A percentile compares a stretch with the other conserved stretches of the same genome.
Evolutionary conservation across 441 rosid species (phyloP).

Genomic region (Euphorbia celastroides): DNA sequence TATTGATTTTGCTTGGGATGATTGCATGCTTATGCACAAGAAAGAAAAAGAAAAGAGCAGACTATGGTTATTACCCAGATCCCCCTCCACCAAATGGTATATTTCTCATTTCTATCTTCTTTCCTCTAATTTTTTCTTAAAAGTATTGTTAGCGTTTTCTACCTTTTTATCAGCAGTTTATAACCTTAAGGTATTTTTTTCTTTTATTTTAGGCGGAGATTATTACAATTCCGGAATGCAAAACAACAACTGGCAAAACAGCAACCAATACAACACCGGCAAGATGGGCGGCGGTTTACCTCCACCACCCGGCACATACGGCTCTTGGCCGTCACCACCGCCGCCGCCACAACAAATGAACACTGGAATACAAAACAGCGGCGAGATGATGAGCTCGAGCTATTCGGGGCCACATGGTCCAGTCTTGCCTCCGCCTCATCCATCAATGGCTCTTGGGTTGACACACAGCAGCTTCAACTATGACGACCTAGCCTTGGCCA

Average conservation of each 20-base stretch:
- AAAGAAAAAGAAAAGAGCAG: constrained; percentile 43
- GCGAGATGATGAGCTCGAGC: constrained; percentile 41
- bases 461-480: constrained; percentile 63
- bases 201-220: constrained; percentile 16
- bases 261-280: constrained; percentile 21
- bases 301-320: constrained; percentile 31
- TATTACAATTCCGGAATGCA: constrained; percentile 27
- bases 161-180: background rate
- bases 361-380: constrained; percentile 20
- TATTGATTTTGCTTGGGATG: constrained; percentile 34
- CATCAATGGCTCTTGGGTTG: constrained; percentile 39
- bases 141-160: background rate
- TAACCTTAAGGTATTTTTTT: background rate
- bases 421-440: constrained; percentile 44
- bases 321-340: constrained; percentile 33
- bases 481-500: constrained; percentile 72
- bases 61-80: constrained; percentile 38
- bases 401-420: constrained; percentile 34
- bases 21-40: constrained; percentile 30
- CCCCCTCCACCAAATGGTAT: constrained; percentile 24
- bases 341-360: constrained; percentile 30
- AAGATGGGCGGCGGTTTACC: constrained; percentile 25
- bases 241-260: constrained; percentile 17
- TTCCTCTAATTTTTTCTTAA: too few relatives aligned
- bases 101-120: background rate